Base-by-base conservation (phyloP, 768 basidiomycete genomes). In the Cyclocybe cylindracea region DNA sequence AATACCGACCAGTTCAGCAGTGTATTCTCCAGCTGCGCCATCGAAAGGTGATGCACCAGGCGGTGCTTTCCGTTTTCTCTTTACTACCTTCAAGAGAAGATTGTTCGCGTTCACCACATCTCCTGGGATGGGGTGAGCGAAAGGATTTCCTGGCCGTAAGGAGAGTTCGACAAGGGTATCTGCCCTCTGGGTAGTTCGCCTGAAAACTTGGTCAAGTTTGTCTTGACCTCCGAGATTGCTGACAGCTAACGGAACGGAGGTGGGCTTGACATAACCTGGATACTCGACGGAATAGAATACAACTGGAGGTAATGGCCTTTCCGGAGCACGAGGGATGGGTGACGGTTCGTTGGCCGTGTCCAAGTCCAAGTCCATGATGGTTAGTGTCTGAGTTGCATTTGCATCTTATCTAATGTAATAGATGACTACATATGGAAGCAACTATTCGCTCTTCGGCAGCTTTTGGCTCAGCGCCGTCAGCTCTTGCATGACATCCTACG, bases 221-320 rank as follows among this genome's bases (percentile, higher is more conserved):
- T 77, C 62, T 58, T 87, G 86, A 4, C 89, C 86, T 2, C 89
- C 91, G 9, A 91, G 76, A 51, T 77, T 83, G 42, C 77, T 71
- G 39, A 94, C 67, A 2, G 87, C 91, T 13, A 75, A 58, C 0
- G 83, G 75, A 4, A 86, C 77, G 33, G 91, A 89, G 1, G 77
- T 64, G 3, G 76, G 69, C 10, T 77, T 70, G 48, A 97, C 85
- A 58, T 92, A 91, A 54, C 94, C 94, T 6, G 94, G 94, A 71
- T 94, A 96, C 67, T 97, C 94, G 54, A 96, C 75, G 4, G 91
- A 87, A 63, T 88, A 89, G 65, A 86, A 89, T 31, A 82, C 74
- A 5, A 76, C 73, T 33, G 78, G 72, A 16, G 86, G 82, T 2
- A 92, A 71, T 2, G 78, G 70, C 36, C 55, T 58, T 51, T 71